Conservation (phyloP, 257 asterid species). For the Apocynum venetum region DNA sequence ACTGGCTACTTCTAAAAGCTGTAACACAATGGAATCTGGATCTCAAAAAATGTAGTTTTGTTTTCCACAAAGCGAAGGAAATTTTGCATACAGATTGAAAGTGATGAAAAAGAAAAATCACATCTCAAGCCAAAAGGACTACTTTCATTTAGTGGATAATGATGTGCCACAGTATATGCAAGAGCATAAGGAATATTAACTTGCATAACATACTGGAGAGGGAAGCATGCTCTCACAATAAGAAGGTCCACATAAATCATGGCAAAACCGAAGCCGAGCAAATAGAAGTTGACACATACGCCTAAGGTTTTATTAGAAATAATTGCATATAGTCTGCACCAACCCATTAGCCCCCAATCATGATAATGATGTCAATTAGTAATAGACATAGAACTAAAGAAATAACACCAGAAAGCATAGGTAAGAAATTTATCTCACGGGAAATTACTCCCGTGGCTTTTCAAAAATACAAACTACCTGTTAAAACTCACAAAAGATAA, state of each 20-base stretch:
- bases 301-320: not conserved
- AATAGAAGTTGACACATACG: not conserved
- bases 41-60: not conserved
- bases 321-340: not conserved
- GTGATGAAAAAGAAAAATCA: not conserved
- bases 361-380: not conserved
- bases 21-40: not conserved
- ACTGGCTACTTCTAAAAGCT: not conserved
- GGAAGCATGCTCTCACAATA: not conserved
- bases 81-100: not conserved
- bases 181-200: not conserved
- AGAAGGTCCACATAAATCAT: not conserved
- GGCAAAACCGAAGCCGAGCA: not conserved
- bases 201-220: not conserved
- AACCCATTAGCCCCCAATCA: too few relatives aligned
- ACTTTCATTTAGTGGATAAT: not conserved
- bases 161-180: not conserved
- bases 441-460: not conserved
- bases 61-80: not conserved
- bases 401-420: not conserved
- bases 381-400: not conserved
- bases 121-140: not conserved
- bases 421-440: not conserved
- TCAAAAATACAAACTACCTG: not conserved
- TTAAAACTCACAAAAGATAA: not conserved